Percentiles rank a stretch among this genome's conserved stretches.
phyloP scores from a whole-genome alignment of 2,329 filamentous ascomycete genomes.

The Colletotrichum noveboracense region DNA sequence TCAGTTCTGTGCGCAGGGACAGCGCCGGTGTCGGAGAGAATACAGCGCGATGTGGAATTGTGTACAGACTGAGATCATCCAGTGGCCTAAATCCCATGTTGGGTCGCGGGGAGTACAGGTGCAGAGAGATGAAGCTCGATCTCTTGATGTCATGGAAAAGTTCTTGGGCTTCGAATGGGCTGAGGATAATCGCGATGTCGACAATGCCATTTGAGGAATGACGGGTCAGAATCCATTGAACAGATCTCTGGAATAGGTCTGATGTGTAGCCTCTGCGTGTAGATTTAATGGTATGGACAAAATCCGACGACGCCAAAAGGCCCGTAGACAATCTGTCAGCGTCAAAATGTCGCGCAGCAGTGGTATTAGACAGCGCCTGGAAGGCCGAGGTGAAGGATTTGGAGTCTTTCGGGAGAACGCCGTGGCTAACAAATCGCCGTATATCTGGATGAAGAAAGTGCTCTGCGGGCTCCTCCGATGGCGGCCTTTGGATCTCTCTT shows the following conservation, averaged over 20 bases:
- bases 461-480: too few species aligned
- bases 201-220: not conserved
- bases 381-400: constrained; percentile 51
- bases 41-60: constrained; percentile 28
- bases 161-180: constrained; percentile 63
- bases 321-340: constrained; percentile 37
- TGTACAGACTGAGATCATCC: constrained; percentile 51
- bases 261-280: constrained; percentile 8
- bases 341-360: constrained; percentile 34
- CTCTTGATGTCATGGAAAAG: constrained; percentile 46
- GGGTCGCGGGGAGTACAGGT: constrained; percentile 55
- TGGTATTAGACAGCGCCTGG: constrained; percentile 42
- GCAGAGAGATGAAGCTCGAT: constrained; percentile 43
- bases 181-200: constrained; percentile 53
- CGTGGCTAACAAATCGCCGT: too few species aligned
- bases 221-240: constrained; percentile 58
- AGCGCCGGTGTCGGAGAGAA: accelerated
- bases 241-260: constrained; percentile 56
- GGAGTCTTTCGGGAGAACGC: constrained; percentile 31
- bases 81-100: constrained; percentile 42
- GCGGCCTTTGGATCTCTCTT: constrained; percentile 54
- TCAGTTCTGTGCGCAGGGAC: constrained; percentile 49
- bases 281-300: constrained; percentile 47
- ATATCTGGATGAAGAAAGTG: too few species aligned
- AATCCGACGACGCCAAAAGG: constrained; percentile 56